Conservation (phyloP, 2,329 filamentous ascomycete genomes). For the Helotiales sp. region DNA sequence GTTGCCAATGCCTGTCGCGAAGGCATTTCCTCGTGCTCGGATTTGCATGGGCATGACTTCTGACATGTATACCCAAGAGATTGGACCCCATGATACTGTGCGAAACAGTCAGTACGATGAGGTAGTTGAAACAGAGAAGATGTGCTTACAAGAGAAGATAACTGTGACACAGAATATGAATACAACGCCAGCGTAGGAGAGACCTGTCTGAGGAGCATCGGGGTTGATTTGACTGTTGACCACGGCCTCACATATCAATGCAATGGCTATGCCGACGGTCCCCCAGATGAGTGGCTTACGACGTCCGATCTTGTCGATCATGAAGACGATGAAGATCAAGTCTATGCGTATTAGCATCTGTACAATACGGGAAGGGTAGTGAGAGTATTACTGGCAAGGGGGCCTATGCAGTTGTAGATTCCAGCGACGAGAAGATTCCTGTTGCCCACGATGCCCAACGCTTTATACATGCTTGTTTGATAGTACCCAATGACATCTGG, state of each 20-base stretch:
- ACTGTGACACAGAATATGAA: slow-evolving; percentile 65
- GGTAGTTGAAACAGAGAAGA: background rate
- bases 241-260: slow-evolving; percentile 58
- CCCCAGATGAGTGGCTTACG: slow-evolving; percentile 54
- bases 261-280: slow-evolving; percentile 53
- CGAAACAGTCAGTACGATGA: background rate
- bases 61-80: slow-evolving; percentile 64
- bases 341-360: slow-evolving; percentile 35
- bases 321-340: slow-evolving; percentile 58
- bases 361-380: background rate
- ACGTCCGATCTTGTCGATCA: slow-evolving; percentile 54
- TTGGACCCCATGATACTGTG: slow-evolving; percentile 56
- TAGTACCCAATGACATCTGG: slow-evolving; percentile 62
- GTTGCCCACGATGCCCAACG: slow-evolving; percentile 55
- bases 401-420: slow-evolving; percentile 61
- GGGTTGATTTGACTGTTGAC: slow-evolving; percentile 52
- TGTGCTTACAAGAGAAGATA: slow-evolving; percentile 48
- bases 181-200: slow-evolving; percentile 62
- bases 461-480: slow-evolving; percentile 57
- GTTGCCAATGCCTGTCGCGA: slow-evolving; percentile 58
- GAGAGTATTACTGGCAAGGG: slow-evolving; percentile 39
- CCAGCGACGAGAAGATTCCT: slow-evolving; percentile 55
- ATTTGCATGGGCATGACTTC: slow-evolving; percentile 69
- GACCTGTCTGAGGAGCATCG: slow-evolving; percentile 40
- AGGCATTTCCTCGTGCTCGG: slow-evolving; percentile 57